A percentile compares a stretch with the other conserved stretches of the same genome.
phyloP scores from a whole-genome alignment of 768 basidiomycete species.

The Pulveroboletus sp. region DNA sequence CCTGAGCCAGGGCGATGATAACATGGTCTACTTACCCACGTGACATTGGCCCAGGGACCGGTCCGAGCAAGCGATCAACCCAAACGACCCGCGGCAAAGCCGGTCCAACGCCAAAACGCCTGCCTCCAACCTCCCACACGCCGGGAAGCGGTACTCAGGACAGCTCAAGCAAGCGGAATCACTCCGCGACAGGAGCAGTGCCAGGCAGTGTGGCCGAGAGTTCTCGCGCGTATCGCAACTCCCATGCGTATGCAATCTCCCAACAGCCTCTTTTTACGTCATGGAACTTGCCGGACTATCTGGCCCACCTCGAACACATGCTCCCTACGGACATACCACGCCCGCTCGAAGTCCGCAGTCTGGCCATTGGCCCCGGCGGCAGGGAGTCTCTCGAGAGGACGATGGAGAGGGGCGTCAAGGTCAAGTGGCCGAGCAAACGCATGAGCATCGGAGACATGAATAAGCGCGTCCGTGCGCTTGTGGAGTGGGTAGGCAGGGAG shows the following conservation, averaged over 20 bases:
- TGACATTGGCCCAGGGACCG: conserved; percentile 35
- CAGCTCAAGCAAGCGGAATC: conserved; percentile 46
- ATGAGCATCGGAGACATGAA: conserved; percentile 98
- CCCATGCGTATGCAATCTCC: conserved; percentile 73
- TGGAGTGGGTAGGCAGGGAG: conserved; percentile 92
- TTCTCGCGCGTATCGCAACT: conserved; percentile 69
- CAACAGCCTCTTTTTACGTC: conserved; percentile 77
- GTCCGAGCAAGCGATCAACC: conserved; percentile 32
- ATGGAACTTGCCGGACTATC: conserved; percentile 92
- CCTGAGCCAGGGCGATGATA: conserved; percentile 5
- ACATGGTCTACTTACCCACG: conserved; percentile 28
- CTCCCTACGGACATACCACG: conserved; percentile 72
- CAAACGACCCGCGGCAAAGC: conserved; percentile 38
- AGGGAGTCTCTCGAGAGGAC: conserved; percentile 57
- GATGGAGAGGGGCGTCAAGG: conserved; percentile 74
- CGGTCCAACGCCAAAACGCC: conserved; percentile 29
- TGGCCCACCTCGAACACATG: conserved; percentile 80
- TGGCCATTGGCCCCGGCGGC: conserved; percentile 37
- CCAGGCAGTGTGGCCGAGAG: conserved; percentile 41
- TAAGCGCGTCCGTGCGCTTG: conserved; percentile 83
- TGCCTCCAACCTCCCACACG: conserved; percentile 29
- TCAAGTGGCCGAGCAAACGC: conserved; percentile 91
- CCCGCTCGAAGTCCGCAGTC: conserved; percentile 64
- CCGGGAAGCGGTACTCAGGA: conserved; percentile 38
- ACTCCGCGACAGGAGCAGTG: conserved; percentile 33